These are phyloP conservation scores for Verticillium tricorpus DNA, from an alignment of 2,329 filamentous ascomycete species.

Conservation along the genomic window DNA sequence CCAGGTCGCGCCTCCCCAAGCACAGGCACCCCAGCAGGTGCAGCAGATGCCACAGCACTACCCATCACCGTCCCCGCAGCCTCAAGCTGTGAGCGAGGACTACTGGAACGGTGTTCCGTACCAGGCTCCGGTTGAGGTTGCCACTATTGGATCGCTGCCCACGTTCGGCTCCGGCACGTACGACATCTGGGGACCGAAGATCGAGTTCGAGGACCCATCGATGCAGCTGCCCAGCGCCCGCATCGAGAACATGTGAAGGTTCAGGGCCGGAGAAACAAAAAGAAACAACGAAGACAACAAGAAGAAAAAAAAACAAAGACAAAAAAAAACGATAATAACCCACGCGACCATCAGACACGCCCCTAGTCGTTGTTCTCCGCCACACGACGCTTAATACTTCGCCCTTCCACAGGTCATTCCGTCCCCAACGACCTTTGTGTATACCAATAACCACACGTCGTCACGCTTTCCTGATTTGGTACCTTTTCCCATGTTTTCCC, in stretches of 20 bases:
- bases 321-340: not conserved
- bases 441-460: slow-evolving; percentile 8
- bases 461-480: slow-evolving; percentile 8
- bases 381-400: not conserved
- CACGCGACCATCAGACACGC: not conserved
- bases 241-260: slow-evolving; percentile 35
- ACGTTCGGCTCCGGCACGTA: slow-evolving; percentile 45
- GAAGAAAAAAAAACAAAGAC: too few relatives aligned
- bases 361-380: not conserved
- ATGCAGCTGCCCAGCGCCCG: slow-evolving; percentile 57
- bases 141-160: slow-evolving; percentile 48
- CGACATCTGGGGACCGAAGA: slow-evolving; percentile 50
- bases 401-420: not conserved
- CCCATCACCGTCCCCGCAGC: slow-evolving; percentile 29
- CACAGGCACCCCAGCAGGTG: slow-evolving; percentile 16
- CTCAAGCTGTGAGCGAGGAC: slow-evolving; percentile 33
- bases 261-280: not conserved
- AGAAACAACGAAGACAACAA: too few relatives aligned
- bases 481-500: slow-evolving; percentile 6
- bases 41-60: slow-evolving; percentile 23
- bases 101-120: slow-evolving; percentile 51
- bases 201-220: slow-evolving; percentile 53
- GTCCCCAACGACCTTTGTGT: not conserved
- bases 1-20: slow-evolving; percentile 7
- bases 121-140: slow-evolving; percentile 52